Evolutionary conservation across 768 basidiomycete species (phyloP).

Genomic region (Exidia glandulosa): DNA sequence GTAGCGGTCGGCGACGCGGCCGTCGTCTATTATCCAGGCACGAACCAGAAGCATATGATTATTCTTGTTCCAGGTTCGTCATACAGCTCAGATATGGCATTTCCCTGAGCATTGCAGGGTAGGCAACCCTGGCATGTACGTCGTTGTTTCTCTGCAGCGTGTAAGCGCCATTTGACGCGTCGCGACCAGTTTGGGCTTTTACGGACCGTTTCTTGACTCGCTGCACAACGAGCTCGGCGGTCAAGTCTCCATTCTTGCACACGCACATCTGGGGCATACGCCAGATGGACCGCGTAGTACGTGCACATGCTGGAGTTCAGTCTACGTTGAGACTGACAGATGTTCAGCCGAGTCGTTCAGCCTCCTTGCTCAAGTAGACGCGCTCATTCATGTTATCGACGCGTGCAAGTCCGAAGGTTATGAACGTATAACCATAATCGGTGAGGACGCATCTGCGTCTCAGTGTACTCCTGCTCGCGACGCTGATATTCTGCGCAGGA

Average conservation of each 20-base stretch:
- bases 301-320: background rate
- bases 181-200: conserved; percentile 29
- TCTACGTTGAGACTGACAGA: conserved; percentile 12
- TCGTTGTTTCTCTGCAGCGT: background rate
- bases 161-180: background rate
- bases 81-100: background rate
- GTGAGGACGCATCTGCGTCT: too few relatives aligned
- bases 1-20: background rate
- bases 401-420: conserved; percentile 23
- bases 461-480: conserved; percentile 30
- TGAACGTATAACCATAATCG: background rate
- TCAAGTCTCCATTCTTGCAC: conserved; percentile 43
- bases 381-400: conserved; percentile 44
- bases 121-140: background rate
- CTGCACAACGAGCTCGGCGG: conserved; percentile 28
- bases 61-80: background rate
- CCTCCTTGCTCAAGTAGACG: conserved; percentile 42
- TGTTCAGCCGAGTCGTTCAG: conserved; percentile 15
- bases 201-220: conserved; percentile 48
- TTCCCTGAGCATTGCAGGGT: background rate
- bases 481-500: conserved; percentile 17
- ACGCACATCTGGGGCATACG: conserved; percentile 56
- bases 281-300: conserved; percentile 16
- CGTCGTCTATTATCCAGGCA: background rate
- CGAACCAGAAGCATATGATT: background rate